Evolutionary conservation across 495 filamentous ascomycete species (phyloP).

Genomic region (Penicillium lividum): DNA sequence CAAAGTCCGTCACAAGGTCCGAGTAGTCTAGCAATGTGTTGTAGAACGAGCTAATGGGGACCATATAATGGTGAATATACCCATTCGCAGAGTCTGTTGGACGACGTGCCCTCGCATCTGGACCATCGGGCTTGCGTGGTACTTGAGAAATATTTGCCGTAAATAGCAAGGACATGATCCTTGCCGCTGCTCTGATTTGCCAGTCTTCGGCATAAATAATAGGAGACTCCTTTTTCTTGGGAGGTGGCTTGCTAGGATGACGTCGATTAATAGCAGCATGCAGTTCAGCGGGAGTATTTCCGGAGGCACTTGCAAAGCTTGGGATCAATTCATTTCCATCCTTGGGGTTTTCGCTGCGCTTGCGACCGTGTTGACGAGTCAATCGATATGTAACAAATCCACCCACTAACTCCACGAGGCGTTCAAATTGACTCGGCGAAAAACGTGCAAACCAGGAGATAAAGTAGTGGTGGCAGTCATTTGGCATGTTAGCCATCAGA

Average conservation of each 20-base stretch:
- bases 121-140: slow-evolving; percentile 32
- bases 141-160: slow-evolving; percentile 70
- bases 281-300: slow-evolving; percentile 65
- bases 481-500: slow-evolving; percentile 72
- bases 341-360: slow-evolving; percentile 52
- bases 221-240: slow-evolving; percentile 47
- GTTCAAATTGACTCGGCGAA: slow-evolving; percentile 66
- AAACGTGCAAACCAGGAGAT: slow-evolving; percentile 82
- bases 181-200: slow-evolving; percentile 83
- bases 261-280: slow-evolving; percentile 74
- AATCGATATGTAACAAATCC: slow-evolving; percentile 84
- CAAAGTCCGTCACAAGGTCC: slow-evolving; percentile 85
- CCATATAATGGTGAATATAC: slow-evolving; percentile 58
- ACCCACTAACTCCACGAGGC: slow-evolving; percentile 71
- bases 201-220: slow-evolving; percentile 81
- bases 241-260: slow-evolving; percentile 47
- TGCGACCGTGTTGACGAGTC: slow-evolving; percentile 70
- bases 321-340: slow-evolving; percentile 70
- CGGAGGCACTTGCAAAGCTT: slow-evolving; percentile 60
- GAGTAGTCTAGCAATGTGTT: slow-evolving; percentile 82
- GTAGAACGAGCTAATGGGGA: slow-evolving; percentile 85
- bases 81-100: slow-evolving; percentile 31
- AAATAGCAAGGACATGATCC: slow-evolving; percentile 81
- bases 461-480: slow-evolving; percentile 78
- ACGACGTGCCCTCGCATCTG: slow-evolving; percentile 16